Evolutionary conservation across 140 eudicot species (phyloP), one percentile per base, ranked within the genome.

Genomic region (Flaveria floridana): DNA sequence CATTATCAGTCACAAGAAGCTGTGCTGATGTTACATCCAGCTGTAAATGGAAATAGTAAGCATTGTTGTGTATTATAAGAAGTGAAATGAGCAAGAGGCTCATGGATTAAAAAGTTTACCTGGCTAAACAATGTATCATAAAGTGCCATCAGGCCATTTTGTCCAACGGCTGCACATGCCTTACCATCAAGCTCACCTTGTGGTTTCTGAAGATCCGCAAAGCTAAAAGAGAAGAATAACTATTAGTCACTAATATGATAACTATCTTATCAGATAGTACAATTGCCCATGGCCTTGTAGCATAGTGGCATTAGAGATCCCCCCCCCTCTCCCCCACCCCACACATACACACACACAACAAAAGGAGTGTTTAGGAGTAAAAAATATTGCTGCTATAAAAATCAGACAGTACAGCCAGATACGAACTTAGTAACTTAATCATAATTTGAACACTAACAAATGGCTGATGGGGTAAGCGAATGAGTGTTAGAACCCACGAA

Each of bases 121-220:
- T 92, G 99, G 81, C 97, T 90, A 78, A 93, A 93, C 84, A 93
- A 72, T 65, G 96, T 82, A 80, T 93, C 99, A 73, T 93, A 93
- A 50, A 93, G 89, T 65, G 99, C 99, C 99, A 93, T 88, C 58
- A 93, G 99, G 82, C 97, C 97, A 70, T 88, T 93, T 83, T 93
- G 99, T 47, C 99, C 99, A 80, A 93, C 99, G n/a, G 99, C 99
- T 47, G 99, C 99, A 84, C 99, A 93, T 58, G 99, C 97, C 84
- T 93, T 93, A 20, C 99, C 99, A 73, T 93, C 99, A 75, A 89
- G 99, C 83, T 93, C 99, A 72, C 69, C 78, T 82, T 93, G 99
- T 46, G 99, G 99, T 71, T 86, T 93, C 71, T 93, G 99, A 47
- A 93, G 99, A 78, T 93, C 99, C 61, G 96, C 97, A 82, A 93